phyloP scores from a whole-genome alignment of 192 early-diverging fungal genomes.

The Backusella luteola region DNA sequence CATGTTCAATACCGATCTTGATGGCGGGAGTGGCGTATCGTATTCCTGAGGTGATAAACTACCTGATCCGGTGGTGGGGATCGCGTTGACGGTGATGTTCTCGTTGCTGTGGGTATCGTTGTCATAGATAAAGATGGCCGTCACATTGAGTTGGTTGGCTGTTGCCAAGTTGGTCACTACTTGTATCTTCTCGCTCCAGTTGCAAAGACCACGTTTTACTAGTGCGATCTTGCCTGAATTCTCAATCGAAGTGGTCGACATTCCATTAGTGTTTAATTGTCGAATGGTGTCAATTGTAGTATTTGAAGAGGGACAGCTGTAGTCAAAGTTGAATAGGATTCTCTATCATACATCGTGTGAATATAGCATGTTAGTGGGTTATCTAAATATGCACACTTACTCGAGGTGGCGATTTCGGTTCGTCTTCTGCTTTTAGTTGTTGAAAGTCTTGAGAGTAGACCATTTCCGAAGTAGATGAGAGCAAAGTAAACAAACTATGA shows the following conservation, averaged over 20 bases:
- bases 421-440: background rate
- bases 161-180: background rate
- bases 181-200: slow-evolving; percentile 27
- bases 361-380: background rate
- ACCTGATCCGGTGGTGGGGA: background rate
- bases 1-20: slow-evolving; percentile 16
- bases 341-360: background rate
- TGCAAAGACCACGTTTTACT: slow-evolving; percentile 20
- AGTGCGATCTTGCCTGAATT: slow-evolving; percentile 21
- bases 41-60: background rate
- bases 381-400: background rate
- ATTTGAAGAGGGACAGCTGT: slow-evolving; percentile 15
- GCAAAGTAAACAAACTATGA: background rate
- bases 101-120: slow-evolving; percentile 9
- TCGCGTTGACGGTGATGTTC: background rate
- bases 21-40: background rate
- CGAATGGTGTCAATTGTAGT: background rate
- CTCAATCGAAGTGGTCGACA: background rate
- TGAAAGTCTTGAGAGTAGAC: slow-evolving; percentile 16
- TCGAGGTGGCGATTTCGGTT: background rate
- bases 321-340: slow-evolving; percentile 17
- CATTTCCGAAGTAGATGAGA: background rate
- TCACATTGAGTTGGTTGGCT: slow-evolving; percentile 4
- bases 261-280: background rate
- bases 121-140: slow-evolving; percentile 23